Conservation (phyloP, 225 moss, liverwort and hornwort genomes). For the Neckera pumila region DNA sequence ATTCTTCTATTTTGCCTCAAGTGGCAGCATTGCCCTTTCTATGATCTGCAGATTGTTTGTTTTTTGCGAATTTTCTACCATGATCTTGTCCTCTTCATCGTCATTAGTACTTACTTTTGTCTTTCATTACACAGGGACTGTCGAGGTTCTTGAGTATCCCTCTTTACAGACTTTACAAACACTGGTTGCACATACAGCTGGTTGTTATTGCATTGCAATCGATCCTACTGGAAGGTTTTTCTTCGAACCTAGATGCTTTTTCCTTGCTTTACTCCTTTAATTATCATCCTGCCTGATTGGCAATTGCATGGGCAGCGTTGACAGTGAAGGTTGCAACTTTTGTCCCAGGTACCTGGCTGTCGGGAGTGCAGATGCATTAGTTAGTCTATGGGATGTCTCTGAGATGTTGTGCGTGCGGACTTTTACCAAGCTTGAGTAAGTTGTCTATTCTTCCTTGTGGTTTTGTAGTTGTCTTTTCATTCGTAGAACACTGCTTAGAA, state of each 20-base stretch:
- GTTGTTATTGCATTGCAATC: conserved; percentile 97
- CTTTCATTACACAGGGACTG: conserved; percentile 49
- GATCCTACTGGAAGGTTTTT: conserved; percentile 93
- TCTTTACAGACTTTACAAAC: conserved; percentile 91
- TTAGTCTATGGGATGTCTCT: conserved; percentile 95
- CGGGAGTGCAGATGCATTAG: conserved; percentile 98
- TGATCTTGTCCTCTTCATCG: background rate
- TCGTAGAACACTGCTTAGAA: background rate
- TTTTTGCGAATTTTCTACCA: background rate
- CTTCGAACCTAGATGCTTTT: background rate
- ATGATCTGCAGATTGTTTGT: background rate
- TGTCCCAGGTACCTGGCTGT: conserved; percentile 82
- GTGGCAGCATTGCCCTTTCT: background rate
- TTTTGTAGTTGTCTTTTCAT: background rate
- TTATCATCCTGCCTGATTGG: background rate
- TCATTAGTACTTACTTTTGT: background rate
- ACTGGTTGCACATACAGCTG: conserved; percentile 88
- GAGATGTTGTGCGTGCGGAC: conserved; percentile 99
- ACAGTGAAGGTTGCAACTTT: conserved; percentile 3
- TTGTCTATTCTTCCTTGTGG: background rate
- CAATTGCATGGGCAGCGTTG: background rate
- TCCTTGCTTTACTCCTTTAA: background rate
- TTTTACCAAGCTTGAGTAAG: conserved; percentile 97
- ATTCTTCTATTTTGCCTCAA: background rate
- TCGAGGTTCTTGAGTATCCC: conserved; percentile 93